phyloP scores from a whole-genome alignment of 805 yeast genomes.

The Jamesozyma rosinii region DNA sequence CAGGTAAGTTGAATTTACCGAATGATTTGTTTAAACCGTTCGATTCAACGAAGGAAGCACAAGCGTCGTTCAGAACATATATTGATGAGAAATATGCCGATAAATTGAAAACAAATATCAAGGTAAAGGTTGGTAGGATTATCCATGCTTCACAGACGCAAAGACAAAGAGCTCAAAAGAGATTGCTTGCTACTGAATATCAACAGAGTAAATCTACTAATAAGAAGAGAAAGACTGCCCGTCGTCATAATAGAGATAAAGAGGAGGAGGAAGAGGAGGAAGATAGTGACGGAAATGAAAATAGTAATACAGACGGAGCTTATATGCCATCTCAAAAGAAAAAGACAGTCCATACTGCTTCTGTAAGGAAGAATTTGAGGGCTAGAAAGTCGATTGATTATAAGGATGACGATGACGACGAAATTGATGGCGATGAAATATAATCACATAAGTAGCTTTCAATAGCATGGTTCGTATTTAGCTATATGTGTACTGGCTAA shows the following conservation, averaged over 20 bases:
- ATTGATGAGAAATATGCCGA: conserved; percentile 41
- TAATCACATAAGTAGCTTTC: no score
- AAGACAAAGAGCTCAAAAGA: conserved; percentile 26
- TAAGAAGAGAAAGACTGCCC: conserved; percentile 3
- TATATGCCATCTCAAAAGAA: conserved; percentile 13
- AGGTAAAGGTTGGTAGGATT: conserved; percentile 27
- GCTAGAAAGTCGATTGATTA: conserved; percentile 30
- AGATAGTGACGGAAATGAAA: conserved; percentile 13
- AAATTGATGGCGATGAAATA: conserved; percentile 11
- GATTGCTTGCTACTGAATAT: conserved; percentile 20
- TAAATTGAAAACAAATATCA: conserved; percentile 30
- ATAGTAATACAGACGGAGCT: conserved; percentile 16
- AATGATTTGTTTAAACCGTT: conserved; percentile 62
- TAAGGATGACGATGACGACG: conserved; percentile 29
- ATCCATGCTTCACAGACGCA: conserved; percentile 24
- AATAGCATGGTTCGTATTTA: no score
- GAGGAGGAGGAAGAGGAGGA: conserved; percentile 13
- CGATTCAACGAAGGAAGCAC: conserved; percentile 48
- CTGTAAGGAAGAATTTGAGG: conserved; percentile 34
- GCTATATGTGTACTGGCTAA: no score
- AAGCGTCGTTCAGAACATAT: conserved; percentile 44
- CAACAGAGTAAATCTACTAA: conserved; percentile 7
- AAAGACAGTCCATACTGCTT: conserved; percentile 6
- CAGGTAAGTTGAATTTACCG: conserved; percentile 64
- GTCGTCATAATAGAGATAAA: conserved; percentile 3